Conservation (phyloP, 768 basidiomycete genomes). For the Mrakia blollopis region DNA sequence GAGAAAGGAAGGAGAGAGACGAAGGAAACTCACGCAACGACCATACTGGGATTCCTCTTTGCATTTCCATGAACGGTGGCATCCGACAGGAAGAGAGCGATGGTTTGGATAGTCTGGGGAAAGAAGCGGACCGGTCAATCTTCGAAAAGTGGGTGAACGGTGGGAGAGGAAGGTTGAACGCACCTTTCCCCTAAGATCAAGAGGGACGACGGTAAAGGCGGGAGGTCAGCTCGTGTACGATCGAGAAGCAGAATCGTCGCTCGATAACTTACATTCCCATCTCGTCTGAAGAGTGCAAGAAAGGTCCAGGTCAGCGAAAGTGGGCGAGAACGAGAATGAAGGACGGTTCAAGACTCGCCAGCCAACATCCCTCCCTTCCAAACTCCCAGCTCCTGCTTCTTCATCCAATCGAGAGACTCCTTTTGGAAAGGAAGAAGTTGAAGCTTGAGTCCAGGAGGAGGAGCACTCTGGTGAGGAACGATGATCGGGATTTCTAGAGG, state of each 20-base stretch:
- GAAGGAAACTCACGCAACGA: conserved; percentile 56
- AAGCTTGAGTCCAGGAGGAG: conserved; percentile 77
- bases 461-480: conserved; percentile 64
- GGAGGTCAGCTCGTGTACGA: too few relatives aligned
- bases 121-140: neutral
- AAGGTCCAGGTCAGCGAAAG: neutral
- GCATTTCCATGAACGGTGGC: conserved; percentile 26
- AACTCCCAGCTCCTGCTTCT: conserved; percentile 75
- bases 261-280: conserved; percentile 27
- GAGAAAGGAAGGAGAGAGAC: neutral
- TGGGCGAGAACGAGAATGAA: neutral
- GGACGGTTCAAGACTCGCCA: conserved; percentile 37
- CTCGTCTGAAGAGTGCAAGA: conserved; percentile 4
- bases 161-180: neutral
- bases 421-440: conserved; percentile 88
- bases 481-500: conserved; percentile 51
- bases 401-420: conserved; percentile 95
- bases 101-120: conserved; percentile 77
- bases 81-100: conserved; percentile 78
- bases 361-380: conserved; percentile 93
- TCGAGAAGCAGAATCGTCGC: neutral
- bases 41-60: conserved; percentile 72
- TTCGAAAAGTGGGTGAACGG: too few relatives aligned
- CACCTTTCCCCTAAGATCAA: conserved; percentile 22
- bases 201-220: neutral